Evolutionary conservation across 495 filamentous ascomycete species (phyloP), one percentile per base, ranked within the genome.

Genomic region (Penicillium arizonense): DNA sequence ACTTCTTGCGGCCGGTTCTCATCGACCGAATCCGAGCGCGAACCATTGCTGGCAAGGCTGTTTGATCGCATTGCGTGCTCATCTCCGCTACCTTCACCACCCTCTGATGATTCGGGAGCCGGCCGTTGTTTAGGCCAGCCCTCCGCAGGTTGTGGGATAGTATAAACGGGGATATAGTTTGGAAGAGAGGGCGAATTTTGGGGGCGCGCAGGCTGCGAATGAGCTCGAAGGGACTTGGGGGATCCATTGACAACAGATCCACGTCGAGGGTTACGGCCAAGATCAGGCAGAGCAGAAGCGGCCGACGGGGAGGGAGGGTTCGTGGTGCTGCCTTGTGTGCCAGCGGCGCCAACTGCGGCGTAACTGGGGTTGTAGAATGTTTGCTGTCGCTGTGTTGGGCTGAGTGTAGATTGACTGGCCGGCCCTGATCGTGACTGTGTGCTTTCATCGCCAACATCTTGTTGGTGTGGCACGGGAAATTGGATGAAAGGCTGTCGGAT

Each of bases 261-360:
- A 12, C 83, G 77, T 50, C 85, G 81, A 12, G 77, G 69, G 42
- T 76, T 78, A 36, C 83, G 77, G 30, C 83, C 76, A 33, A 83
- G 66, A 46, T 84, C 80, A 44, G 83, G 83, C 42, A 80, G 66
- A 13, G 69, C 73, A 47, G 70, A 58, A 23, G 73, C 58, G n/a
- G 81, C 61, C 2, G 83, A 85, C 9, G 84, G 84, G 13, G 84
- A 87, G 6, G 84, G 78, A 7, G 84, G 84, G 43, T 85, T 86
- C 11, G 83, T 86, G 43, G 70, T 72, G 56, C 67, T 81, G 12
- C 72, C 74, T 50, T 78, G 79, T 0, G 75, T 72, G 37, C 70
- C 68, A 8, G 69, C 47, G 3, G 72, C 64, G 23, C 70, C 64
- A 7, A 77, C 69, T 14, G 72, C 75, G 63, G 71, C 68, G 65